Conservation (phyloP, 1,284 basidiomycete genomes). For the Lentinus polychrous region DNA sequence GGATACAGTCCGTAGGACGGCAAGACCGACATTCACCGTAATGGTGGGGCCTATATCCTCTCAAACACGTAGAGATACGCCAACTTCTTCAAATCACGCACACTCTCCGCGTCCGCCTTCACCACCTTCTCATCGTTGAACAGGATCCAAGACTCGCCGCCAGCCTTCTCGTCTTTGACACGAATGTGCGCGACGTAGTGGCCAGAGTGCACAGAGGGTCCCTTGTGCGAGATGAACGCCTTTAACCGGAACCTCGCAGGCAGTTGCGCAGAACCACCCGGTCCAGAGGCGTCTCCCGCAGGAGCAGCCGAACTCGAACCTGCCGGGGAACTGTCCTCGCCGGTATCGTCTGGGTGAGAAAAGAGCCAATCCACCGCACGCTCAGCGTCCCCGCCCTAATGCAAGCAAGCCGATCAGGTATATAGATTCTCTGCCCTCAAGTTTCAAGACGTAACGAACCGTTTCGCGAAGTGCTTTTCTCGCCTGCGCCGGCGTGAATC, state of each 20-base stretch:
- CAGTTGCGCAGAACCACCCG: conserved; percentile 48
- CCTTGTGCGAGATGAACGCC: conserved; percentile 96
- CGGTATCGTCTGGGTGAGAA: conserved; percentile 84
- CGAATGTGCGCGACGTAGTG: conserved; percentile 88
- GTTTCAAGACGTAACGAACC: conserved; percentile 37
- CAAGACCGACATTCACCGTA: too few relatives aligned
- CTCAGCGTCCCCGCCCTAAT: conserved; percentile 68
- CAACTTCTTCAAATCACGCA: conserved; percentile 63
- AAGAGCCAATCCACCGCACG: conserved; percentile 97
- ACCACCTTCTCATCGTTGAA: conserved; percentile 98
- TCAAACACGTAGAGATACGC: conserved; percentile 92
- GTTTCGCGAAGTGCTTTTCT: conserved; percentile 84
- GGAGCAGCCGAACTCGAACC: conserved; percentile 19
- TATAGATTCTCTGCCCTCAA: conserved; percentile 77
- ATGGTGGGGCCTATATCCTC: conserved; percentile 30
- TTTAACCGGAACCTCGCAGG: conserved; percentile 81
- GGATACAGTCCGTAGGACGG: too few relatives aligned
- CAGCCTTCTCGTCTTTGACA: conserved; percentile 18
- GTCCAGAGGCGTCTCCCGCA: conserved; percentile 12
- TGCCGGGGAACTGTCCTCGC: conserved; percentile 45
- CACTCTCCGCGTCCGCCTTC: conserved; percentile 72
- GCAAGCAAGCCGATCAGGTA: conserved; percentile 19
- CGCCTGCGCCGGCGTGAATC: conserved; percentile 82
- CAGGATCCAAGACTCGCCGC: conserved; percentile 67
- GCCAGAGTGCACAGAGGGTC: conserved; percentile 89